Base-by-base conservation (phyloP, 768 basidiomycete genomes). In the Leccinellum rugosiceps region DNA sequence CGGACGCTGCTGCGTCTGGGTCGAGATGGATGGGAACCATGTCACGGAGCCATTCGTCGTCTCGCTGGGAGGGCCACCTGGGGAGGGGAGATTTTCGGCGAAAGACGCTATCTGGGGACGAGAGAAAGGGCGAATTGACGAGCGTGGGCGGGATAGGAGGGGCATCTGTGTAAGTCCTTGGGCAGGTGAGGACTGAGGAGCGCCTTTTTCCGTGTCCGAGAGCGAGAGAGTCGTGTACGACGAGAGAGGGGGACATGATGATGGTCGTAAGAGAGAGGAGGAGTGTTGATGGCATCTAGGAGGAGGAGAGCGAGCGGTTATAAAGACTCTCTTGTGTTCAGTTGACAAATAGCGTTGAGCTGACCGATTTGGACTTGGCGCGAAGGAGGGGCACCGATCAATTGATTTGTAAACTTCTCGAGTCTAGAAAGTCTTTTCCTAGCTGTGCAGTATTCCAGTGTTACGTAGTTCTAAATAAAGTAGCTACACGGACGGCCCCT, bases 11-110 rank as follows among this genome's bases (percentile, higher is more conserved):
- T 0, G 63, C 2, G 38, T 68, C 67, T 30, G n/a, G 52, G 10
- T 65, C 65, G 2, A 19, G 58, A 38, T 65, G 51, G 25, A 64
- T 43, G 9, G 85, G 85, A 2, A 86, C 74, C 62, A 84, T 86
- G 74, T 87, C 85, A 69, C 81, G 77, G 53, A 87, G 73, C 85
- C 85, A 87, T 59, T 74, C 74, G 62, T 86, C 80, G 58, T 84
- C 81, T 63, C 76, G 77, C 49, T 79, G 75, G 50, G 76, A 79
- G 17, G 82, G 82, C 10, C 72, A 63, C 38, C 63, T 74, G 15
- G 74, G 72, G 10, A 72, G 28, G 3, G 67, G 53, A 2, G 70
- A 55, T 28, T 75, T 68, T 56, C 74, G 76, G 54, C 73, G 75
- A 60, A 85, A 85, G 28, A 80, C 67, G 68, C 79, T 82, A 41